Conservation (phyloP, 352 stramenopile genomes). For the Phytophthora hibernalis region DNA sequence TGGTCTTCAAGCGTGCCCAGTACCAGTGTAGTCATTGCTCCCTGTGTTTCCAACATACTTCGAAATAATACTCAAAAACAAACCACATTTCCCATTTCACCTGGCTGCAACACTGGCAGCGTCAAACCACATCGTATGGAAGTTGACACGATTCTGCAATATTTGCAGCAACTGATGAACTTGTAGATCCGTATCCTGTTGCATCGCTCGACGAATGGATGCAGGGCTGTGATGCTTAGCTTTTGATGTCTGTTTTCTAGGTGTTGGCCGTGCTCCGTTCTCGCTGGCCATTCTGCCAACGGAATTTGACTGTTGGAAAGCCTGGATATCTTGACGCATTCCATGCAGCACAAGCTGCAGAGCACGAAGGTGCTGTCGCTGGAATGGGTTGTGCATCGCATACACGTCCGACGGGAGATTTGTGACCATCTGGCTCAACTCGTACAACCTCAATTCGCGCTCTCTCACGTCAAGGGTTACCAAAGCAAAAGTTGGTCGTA, state of each 20-base stretch:
- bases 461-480: constrained; percentile 29
- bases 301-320: constrained; percentile 20
- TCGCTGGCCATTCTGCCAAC: not conserved
- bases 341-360: constrained; percentile 35
- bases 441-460: constrained; percentile 33
- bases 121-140: constrained; percentile 57
- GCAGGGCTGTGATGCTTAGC: not conserved
- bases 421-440: constrained; percentile 38
- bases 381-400: constrained; percentile 52
- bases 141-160: constrained; percentile 55
- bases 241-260: constrained; percentile 8
- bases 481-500: constrained; percentile 51
- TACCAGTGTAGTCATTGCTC: constrained; percentile 19
- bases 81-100: not conserved
- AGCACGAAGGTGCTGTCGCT: constrained; percentile 28
- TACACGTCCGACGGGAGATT: constrained; percentile 51
- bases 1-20: constrained; percentile 30
- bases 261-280: not conserved
- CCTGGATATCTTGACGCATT: constrained; percentile 46
- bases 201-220: constrained; percentile 20
- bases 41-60: constrained; percentile 10
- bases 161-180: constrained; percentile 30
- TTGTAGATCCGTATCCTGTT: constrained; percentile 42
- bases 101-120: not conserved
- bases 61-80: constrained; percentile 12